Evolutionary conservation across 345 rosid species (phyloP).

Genomic region (Salix udensis): DNA sequence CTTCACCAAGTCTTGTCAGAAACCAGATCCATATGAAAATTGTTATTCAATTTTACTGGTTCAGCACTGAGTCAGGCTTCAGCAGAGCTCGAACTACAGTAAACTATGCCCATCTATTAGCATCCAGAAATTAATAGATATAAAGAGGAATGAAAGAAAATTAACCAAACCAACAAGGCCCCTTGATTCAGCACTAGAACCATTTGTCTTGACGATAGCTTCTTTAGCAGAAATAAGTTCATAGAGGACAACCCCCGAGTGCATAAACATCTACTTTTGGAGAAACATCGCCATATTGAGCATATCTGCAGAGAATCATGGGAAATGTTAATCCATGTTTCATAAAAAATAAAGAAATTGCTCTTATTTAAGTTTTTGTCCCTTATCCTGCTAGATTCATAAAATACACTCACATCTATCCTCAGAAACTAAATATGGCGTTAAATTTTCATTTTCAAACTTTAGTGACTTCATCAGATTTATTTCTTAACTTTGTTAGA

Average conservation of each 20-base stretch:
- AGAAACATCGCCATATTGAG: slow-evolving; percentile 82
- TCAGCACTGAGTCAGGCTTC: not conserved
- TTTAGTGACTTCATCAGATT: not conserved
- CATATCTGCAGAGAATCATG: slow-evolving; percentile 53
- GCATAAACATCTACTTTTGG: slow-evolving; percentile 92
- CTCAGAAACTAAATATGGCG: not conserved
- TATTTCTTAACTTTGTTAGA: not conserved
- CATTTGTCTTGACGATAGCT: slow-evolving; percentile 65
- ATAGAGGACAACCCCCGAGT: slow-evolving; percentile 86
- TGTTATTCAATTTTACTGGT: not conserved
- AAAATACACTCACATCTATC: not conserved
- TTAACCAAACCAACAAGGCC: slow-evolving; percentile 89
- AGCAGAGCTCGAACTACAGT: not conserved
- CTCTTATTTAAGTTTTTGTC: not conserved
- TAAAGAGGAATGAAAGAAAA: slow-evolving; percentile 15
- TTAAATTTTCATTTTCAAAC: not conserved
- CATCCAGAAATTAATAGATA: not conserved
- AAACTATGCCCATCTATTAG: not conserved
- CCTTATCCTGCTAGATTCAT: not conserved
- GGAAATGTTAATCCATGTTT: slow-evolving; percentile 1
- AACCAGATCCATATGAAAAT: not conserved
- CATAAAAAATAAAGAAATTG: not conserved
- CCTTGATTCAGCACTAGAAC: slow-evolving; percentile 50
- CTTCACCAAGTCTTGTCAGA: not conserved
- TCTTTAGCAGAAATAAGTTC: slow-evolving; percentile 91